Conservation (phyloP, 164 flowering plant species). For the Piper betle region DNA sequence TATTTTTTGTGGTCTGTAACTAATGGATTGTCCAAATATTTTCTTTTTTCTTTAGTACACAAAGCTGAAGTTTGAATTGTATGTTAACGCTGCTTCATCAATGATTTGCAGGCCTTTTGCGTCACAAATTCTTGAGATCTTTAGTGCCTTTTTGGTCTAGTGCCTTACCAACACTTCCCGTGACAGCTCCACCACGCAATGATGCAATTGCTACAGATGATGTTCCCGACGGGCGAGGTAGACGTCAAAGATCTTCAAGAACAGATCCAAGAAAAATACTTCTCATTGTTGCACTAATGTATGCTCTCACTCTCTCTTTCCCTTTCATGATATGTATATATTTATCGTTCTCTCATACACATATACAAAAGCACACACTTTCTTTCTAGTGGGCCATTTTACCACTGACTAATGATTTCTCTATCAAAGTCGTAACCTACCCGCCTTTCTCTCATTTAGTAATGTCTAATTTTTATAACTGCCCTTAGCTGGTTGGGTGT, state of each 20-base stretch:
- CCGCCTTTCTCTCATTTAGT: no score
- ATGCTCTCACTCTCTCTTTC: slow-evolving; percentile 9
- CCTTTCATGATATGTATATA: not conserved
- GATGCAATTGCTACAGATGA: slow-evolving; percentile 55
- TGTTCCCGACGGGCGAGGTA: slow-evolving; percentile 48
- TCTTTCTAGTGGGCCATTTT: not conserved
- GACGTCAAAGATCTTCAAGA: slow-evolving; percentile 72
- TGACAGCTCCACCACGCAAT: slow-evolving; percentile 86
- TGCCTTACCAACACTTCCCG: slow-evolving; percentile 87
- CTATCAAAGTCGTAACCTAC: no score
- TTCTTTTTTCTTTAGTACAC: not conserved
- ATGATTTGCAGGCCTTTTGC: slow-evolving; percentile 58
- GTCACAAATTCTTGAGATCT: slow-evolving; percentile 69
- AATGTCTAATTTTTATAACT: no score
- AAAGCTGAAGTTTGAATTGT: not conserved
- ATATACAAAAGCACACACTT: not conserved
- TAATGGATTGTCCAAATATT: not conserved
- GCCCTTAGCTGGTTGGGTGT: no score
- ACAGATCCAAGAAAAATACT: slow-evolving; percentile 96
- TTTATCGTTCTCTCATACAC: not conserved
- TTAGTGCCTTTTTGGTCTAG: slow-evolving; percentile 95
- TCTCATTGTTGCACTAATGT: slow-evolving; percentile 88
- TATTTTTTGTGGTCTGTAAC: no score
- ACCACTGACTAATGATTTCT: no score
- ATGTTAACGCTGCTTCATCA: not conserved